phyloP scores from a whole-genome alignment of 2,329 filamentous ascomycete species.

The Leptographium procerum region DNA sequence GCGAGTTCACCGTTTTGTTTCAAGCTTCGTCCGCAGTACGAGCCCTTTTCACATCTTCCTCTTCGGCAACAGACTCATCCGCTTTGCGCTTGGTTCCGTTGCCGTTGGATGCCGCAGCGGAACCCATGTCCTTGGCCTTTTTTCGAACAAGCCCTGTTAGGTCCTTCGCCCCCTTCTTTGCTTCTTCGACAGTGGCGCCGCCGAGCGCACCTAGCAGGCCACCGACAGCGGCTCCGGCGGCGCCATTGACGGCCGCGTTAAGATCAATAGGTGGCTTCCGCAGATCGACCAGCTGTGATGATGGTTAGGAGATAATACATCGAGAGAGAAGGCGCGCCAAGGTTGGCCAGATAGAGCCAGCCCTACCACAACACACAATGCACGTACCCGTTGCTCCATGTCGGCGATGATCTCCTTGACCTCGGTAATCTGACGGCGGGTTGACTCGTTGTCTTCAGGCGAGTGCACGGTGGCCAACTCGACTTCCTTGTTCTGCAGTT shows the following conservation, averaged over 20 bases:
- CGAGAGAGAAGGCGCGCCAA: not conserved
- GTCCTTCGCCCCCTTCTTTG: conserved; percentile 63
- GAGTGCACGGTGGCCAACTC: conserved; percentile 51
- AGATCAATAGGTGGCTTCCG: conserved; percentile 50
- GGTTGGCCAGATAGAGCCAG: not conserved
- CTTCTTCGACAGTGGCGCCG: conserved; percentile 56
- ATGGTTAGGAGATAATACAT: not conserved
- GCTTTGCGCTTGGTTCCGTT: conserved; percentile 34
- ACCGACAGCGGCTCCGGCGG: conserved; percentile 35
- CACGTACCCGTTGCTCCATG: conserved; percentile 60
- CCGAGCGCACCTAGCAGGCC: conserved; percentile 47
- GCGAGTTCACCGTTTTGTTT: not conserved
- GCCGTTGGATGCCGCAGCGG: conserved; percentile 2
- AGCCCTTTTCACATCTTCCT: conserved; percentile 25
- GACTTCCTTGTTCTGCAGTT: conserved; percentile 58
- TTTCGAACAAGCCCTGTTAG: conserved; percentile 64
- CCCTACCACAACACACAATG: too few species aligned
- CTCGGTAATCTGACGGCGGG: conserved; percentile 52
- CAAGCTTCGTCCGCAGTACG: conserved; percentile 7
- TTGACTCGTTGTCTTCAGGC: conserved; percentile 55
- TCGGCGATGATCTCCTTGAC: conserved; percentile 69
- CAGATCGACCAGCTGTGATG: conserved; percentile 53
- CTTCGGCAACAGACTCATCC: conserved; percentile 20
- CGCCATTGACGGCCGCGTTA: conserved; percentile 40
- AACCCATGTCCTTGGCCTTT: conserved; percentile 33